phyloP scores from a whole-genome alignment of 352 stramenopile genomes.

The Globisporangium radiosum region DNA sequence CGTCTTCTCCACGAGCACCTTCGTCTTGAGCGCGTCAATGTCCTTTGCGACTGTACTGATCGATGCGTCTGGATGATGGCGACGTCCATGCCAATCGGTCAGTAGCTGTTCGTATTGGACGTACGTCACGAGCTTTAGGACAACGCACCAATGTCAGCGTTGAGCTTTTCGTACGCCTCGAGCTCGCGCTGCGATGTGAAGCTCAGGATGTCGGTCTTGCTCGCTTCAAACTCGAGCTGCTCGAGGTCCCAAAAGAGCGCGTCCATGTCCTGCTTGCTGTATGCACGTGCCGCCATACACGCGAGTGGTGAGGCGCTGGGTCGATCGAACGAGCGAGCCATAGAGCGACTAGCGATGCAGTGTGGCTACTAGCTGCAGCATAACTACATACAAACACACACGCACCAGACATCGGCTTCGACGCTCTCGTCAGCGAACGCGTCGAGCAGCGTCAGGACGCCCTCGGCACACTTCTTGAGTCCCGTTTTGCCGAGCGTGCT shows the following conservation, averaged over 20 bases:
- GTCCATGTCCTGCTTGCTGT: conserved; percentile 63
- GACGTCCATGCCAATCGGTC: no score
- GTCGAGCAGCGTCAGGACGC: conserved; percentile 58
- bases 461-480: conserved; percentile 76
- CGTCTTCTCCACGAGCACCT: conserved; percentile 68
- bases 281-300: no score
- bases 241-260: conserved; percentile 82
- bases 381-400: background rate
- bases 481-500: conserved; percentile 74
- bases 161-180: conserved; percentile 73
- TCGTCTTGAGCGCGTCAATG: conserved; percentile 74
- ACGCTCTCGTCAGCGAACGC: conserved; percentile 53
- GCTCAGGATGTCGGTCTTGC: conserved; percentile 75
- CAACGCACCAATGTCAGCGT: conserved; percentile 60
- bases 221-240: conserved; percentile 78
- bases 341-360: no score
- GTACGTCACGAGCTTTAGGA: no score
- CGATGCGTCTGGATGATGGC: conserved; percentile 30
- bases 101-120: no score
- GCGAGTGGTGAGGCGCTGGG: background rate
- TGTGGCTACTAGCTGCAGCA: background rate
- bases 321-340: background rate
- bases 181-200: conserved; percentile 79
- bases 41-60: conserved; percentile 57
- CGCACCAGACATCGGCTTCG: conserved; percentile 43